Evolutionary conservation across 441 rosid species (phyloP).

Genomic region (Populus trichocarpa): DNA sequence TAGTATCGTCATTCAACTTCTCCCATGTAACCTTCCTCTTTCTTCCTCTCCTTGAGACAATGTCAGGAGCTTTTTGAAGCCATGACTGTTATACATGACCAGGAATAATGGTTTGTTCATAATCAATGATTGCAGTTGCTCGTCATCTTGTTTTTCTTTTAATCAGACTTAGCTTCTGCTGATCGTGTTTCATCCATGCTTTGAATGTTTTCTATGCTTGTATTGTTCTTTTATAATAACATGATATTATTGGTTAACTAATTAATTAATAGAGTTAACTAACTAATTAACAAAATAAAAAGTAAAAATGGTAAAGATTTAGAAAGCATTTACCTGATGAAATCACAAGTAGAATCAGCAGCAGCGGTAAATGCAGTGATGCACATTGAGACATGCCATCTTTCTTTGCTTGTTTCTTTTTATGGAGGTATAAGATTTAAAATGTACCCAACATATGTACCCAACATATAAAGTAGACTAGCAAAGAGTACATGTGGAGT

Average conservation of each 20-base stretch:
- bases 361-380: slow-evolving; percentile 20
- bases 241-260: neutral
- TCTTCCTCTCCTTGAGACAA: slow-evolving; percentile 51
- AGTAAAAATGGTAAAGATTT: neutral
- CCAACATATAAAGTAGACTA: slow-evolving; percentile 23
- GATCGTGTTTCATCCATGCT: slow-evolving; percentile 41
- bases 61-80: slow-evolving; percentile 65
- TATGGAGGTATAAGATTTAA: neutral
- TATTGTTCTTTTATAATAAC: neutral
- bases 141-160: slow-evolving; percentile 50
- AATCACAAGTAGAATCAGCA: slow-evolving; percentile 30
- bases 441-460: no score
- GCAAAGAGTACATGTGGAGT: slow-evolving; percentile 49
- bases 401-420: neutral
- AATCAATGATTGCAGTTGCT: slow-evolving; percentile 48
- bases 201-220: slow-evolving; percentile 8
- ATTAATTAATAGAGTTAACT: neutral
- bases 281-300: neutral
- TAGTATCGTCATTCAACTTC: neutral
- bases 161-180: slow-evolving; percentile 31
- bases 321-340: slow-evolving; percentile 38
- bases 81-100: slow-evolving; percentile 70
- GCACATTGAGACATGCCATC: slow-evolving; percentile 31
- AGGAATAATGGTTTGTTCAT: slow-evolving; percentile 66
- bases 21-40: slow-evolving; percentile 51